phyloP scores from a whole-genome alignment of 345 rosid genomes.

The Linum lewisii region DNA sequence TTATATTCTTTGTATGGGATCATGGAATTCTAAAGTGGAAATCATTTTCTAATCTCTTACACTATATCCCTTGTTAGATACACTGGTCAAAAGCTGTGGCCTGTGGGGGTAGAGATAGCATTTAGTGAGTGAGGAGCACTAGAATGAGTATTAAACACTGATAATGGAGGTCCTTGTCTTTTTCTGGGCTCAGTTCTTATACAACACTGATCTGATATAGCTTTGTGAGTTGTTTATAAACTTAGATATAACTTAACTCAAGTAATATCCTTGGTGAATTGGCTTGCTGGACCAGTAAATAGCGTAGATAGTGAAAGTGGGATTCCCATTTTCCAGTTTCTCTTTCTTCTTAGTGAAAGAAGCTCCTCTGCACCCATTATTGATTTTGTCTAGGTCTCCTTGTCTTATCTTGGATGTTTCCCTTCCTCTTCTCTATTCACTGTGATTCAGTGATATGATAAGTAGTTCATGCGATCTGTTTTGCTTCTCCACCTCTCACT shows the following conservation, averaged over 20 bases:
- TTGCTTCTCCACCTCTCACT: not conserved
- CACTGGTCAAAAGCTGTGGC: conserved; percentile 16
- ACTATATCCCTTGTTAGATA: not conserved
- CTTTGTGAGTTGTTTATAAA: too few relatives aligned
- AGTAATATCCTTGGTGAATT: not conserved
- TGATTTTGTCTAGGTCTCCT: not conserved
- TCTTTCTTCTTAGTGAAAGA: too few relatives aligned
- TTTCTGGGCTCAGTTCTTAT: not conserved
- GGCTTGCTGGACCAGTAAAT: conserved; percentile 5
- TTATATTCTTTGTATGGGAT: conserved; percentile 2
- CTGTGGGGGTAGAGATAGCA: not conserved
- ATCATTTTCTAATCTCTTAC: conserved; percentile 15
- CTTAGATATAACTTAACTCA: too few relatives aligned
- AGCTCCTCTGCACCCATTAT: too few relatives aligned
- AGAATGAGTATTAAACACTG: conserved; percentile 13
- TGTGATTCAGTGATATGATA: conserved; percentile 11
- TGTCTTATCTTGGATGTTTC: not conserved
- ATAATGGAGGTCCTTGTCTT: conserved; percentile 18
- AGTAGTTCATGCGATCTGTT: conserved; percentile 7
- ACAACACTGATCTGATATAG: too few relatives aligned
- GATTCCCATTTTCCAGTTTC: conserved; percentile 9
- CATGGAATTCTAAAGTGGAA: conserved; percentile 24
- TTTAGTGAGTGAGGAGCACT: not conserved
- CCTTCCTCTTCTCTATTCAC: not conserved
- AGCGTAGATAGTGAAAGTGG: conserved; percentile 13